Evolutionary conservation across 495 filamentous ascomycete genomes (phyloP).

Genomic region (Penicillium salamii): DNA sequence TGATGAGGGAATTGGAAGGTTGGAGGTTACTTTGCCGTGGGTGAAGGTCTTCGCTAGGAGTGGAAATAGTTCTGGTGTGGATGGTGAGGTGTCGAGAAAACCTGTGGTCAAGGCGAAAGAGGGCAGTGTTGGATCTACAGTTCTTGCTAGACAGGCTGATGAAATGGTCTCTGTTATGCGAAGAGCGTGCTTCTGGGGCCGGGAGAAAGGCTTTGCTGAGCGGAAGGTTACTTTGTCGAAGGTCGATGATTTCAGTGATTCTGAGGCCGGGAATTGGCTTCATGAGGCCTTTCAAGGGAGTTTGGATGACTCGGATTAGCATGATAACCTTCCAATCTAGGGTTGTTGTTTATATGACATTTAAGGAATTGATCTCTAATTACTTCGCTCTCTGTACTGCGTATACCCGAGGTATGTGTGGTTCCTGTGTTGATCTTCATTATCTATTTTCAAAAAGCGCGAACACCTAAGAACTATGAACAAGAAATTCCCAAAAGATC

Average conservation of each 20-base stretch:
- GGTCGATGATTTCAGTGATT: not conserved
- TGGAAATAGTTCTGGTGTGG: not conserved
- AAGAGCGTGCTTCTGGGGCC: constrained; percentile 40
- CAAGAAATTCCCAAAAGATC: too few relatives aligned
- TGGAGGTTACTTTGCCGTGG: constrained; percentile 35
- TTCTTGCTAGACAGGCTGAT: constrained; percentile 32
- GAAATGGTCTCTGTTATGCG: constrained; percentile 43
- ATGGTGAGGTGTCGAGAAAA: not conserved
- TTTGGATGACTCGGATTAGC: constrained; percentile 6
- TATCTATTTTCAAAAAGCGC: too few relatives aligned
- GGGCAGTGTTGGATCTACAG: constrained; percentile 1
- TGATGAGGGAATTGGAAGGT: constrained; percentile 13
- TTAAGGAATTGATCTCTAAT: too few relatives aligned
- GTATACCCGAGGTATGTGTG: too few relatives aligned
- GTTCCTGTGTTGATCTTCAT: too few relatives aligned
- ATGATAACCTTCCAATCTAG: too few relatives aligned
- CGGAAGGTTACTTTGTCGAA: constrained; percentile 24
- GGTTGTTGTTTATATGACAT: too few relatives aligned
- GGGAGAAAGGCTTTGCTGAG: constrained; percentile 35
- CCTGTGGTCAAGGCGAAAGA: not conserved
- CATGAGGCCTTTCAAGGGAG: constrained; percentile 13
- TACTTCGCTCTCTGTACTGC: too few relatives aligned
- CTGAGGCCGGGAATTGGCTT: constrained; percentile 22
- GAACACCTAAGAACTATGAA: too few relatives aligned
- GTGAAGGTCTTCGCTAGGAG: constrained; percentile 23